These are phyloP conservation scores for Mycena sp. DNA, from an alignment of 1,284 basidiomycete species.

Conservation along the genomic window DNA sequence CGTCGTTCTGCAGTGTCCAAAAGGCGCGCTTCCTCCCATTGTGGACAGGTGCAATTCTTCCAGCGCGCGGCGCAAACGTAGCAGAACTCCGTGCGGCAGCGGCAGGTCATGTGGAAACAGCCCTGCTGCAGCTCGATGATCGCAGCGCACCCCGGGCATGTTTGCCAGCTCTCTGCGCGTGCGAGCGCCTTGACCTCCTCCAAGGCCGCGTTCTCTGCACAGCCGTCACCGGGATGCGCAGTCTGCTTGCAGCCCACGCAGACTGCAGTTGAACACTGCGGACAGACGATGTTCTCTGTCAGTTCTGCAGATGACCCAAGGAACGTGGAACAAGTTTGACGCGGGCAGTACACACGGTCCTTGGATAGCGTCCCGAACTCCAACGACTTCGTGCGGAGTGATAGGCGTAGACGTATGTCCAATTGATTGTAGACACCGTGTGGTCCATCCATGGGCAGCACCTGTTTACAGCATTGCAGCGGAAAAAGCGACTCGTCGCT, in stretches of 20 bases:
- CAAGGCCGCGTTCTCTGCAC: conserved; percentile 47
- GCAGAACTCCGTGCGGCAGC: conserved; percentile 57
- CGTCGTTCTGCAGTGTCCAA: conserved; percentile 45
- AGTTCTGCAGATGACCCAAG: conserved; percentile 52
- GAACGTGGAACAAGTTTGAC: conserved; percentile 58
- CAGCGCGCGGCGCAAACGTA: conserved; percentile 62
- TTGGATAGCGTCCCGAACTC: conserved; percentile 50
- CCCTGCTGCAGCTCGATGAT: conserved; percentile 57
- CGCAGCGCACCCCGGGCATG: conserved; percentile 54
- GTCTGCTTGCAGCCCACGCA: conserved; percentile 56
- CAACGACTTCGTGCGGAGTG: conserved; percentile 43
- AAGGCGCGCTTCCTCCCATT: conserved; percentile 62
- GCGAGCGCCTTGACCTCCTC: conserved; percentile 54
- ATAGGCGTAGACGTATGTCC: conserved; percentile 22
- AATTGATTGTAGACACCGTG: conserved; percentile 35
- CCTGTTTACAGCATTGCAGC: conserved; percentile 46
- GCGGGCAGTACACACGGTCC: conserved; percentile 52
- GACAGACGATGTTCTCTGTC: conserved; percentile 40
- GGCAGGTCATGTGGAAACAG: conserved; percentile 62
- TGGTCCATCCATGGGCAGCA: conserved; percentile 39
- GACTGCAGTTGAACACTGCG: conserved; percentile 46
- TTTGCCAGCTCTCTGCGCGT: conserved; percentile 54
- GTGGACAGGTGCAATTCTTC: conserved; percentile 61
- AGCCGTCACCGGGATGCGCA: conserved; percentile 47
- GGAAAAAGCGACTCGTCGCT: conserved; percentile 27